These are phyloP conservation scores for Thermochaetoides thermophila DNA, from an alignment of 495 filamentous ascomycete species.

Conservation along the genomic window DNA sequence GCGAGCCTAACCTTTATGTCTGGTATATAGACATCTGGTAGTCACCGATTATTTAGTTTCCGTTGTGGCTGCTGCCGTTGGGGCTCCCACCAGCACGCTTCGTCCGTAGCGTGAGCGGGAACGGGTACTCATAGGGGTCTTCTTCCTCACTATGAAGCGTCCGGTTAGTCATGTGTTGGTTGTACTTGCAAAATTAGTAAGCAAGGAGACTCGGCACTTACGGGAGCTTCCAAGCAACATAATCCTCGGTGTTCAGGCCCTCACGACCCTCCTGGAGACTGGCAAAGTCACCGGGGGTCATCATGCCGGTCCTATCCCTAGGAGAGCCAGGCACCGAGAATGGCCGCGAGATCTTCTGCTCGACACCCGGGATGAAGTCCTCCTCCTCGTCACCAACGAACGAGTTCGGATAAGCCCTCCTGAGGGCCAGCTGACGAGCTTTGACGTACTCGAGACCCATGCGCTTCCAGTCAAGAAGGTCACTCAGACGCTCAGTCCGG, in stretches of 20 bases:
- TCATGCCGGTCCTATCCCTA: slow-evolving; percentile 83
- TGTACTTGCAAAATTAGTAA: too few relatives aligned
- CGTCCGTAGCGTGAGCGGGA: slow-evolving; percentile 66
- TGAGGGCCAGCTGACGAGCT: slow-evolving; percentile 78
- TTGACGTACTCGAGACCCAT: slow-evolving; percentile 99
- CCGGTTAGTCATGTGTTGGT: too few relatives aligned
- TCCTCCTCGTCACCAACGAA: slow-evolving; percentile 65
- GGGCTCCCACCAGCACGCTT: slow-evolving; percentile 29
- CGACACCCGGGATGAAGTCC: slow-evolving; percentile 74
- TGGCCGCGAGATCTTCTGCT: slow-evolving; percentile 85
- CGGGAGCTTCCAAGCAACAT: slow-evolving; percentile 95
- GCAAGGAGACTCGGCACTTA: slow-evolving; percentile 47
- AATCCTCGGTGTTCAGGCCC: slow-evolving; percentile 89
- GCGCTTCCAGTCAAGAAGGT: slow-evolving; percentile 94
- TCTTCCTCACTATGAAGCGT: slow-evolving; percentile 64
- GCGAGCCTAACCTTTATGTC: too few relatives aligned
- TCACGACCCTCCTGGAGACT: slow-evolving; percentile 88
- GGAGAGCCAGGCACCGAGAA: slow-evolving; percentile 90
- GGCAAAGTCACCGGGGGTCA: slow-evolving; percentile 97
- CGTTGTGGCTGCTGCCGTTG: slow-evolving; percentile 27
- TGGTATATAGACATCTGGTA: neutral
- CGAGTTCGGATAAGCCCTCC: slow-evolving; percentile 79
- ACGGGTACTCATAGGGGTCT: slow-evolving; percentile 84
- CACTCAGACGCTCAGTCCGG: slow-evolving; percentile 87
- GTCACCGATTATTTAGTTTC: too few relatives aligned